Evolutionary conservation across 257 asterid species (phyloP), one percentile per base, ranked within the genome.

Genomic region (Osmanthus fragrans): DNA sequence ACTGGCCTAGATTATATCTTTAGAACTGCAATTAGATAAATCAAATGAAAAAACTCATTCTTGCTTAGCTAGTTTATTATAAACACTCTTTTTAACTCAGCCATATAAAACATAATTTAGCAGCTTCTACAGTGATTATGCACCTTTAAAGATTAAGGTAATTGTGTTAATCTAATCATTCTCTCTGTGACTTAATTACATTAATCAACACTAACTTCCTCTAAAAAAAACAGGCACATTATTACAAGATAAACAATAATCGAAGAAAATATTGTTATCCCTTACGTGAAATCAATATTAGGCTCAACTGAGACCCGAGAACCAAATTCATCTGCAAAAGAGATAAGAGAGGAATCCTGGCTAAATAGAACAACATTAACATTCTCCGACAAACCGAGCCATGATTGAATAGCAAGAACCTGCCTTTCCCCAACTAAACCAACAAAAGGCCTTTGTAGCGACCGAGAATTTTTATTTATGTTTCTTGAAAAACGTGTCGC

Each of bases 281-380:
- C 97, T 88, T 83, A 92, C 99, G 98, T 87, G 91, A 90, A 93
- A 85, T 95, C 99, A 40, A 95, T 85, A 74, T 86, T 81, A 77
- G 96, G 86, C 77, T 92, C 97, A 77, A 93, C 92, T 3, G 89
- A 82, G 47, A 91, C 90, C 85, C 98, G 83, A 10, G 91, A 81
- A 78, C 88, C 89, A 74, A 88, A 81, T 19, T 90, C 82, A 77
- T 33, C 83, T 11, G 94, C 94, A 81, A 91, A 89, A 78, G 92
- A 80, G 86, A 82, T 80, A 82, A 88, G 96, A 49, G 97, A 90
- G 65, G 93, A 86, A 70, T 95, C 90, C 76, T 83, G 91, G 84
- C 97, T 88, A 86, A 93, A 93, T 76, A 95, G 93, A 77, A 93
- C 89, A 73, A 93, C 94, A 73, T 71, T 79, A 42, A 95, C 70